phyloP scores from a whole-genome alignment of 1,284 basidiomycete genomes.

The Cutaneotrichosporon dermatis region DNA sequence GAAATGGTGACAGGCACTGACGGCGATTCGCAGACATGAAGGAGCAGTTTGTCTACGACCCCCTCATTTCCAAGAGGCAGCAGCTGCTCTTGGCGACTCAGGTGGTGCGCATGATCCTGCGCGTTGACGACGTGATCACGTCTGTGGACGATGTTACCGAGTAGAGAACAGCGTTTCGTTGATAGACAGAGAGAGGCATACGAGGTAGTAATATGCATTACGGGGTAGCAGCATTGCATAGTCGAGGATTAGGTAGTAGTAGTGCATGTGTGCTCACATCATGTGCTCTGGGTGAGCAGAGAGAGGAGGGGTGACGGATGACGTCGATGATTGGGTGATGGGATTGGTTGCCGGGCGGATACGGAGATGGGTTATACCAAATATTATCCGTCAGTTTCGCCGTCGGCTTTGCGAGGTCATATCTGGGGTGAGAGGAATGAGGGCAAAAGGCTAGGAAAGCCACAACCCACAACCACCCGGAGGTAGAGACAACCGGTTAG shows the following conservation, averaged over 20 bases:
- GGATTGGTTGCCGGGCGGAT: background rate
- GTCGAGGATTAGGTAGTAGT: background rate
- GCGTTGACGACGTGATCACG: constrained; percentile 47
- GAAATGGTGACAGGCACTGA: constrained; percentile 2
- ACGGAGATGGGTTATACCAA: constrained; percentile 3
- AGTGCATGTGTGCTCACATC: too few species aligned
- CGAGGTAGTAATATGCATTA: constrained; percentile 1
- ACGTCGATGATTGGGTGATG: background rate
- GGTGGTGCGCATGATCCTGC: constrained; percentile 55
- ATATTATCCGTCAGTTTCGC: constrained; percentile 2
- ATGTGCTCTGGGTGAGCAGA: too few species aligned
- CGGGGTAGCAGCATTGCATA: background rate
- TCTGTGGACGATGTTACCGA: constrained; percentile 4
- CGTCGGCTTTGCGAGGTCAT: constrained; percentile 4
- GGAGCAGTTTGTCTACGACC: constrained; percentile 94
- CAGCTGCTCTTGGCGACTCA: constrained; percentile 97
- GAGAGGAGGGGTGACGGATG: background rate
- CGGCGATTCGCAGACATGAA: constrained; percentile 73
- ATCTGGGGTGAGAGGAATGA: background rate
- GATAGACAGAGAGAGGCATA: background rate
- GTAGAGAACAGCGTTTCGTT: background rate
- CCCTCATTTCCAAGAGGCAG: constrained; percentile 93
- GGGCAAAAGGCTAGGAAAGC: too few species aligned
- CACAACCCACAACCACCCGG: too few species aligned
- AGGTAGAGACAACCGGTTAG: too few species aligned